Conservation (phyloP, 73 alveolate genomes). For the Uronychia setigera region DNA sequence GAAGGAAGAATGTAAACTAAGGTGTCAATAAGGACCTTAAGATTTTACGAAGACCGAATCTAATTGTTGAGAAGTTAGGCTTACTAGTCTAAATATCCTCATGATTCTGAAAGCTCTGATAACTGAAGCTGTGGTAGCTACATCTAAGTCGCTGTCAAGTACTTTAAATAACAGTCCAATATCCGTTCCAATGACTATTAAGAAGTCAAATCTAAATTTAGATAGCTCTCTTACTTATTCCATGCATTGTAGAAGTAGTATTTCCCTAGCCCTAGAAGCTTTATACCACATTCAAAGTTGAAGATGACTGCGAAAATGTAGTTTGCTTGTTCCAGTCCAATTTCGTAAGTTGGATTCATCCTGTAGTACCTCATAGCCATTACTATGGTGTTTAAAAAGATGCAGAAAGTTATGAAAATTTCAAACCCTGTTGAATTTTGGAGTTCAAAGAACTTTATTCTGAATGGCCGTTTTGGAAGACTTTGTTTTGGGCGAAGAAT, state of each 20-base stretch:
- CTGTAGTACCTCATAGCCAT: conserved; percentile 87
- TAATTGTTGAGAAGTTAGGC: background rate
- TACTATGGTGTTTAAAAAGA: conserved; percentile 76
- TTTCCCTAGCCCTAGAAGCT: conserved; percentile 15
- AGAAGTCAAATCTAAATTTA: conserved; percentile 4
- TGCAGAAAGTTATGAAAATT: conserved; percentile 33
- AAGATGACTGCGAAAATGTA: conserved; percentile 77
- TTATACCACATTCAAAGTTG: conserved; percentile 61
- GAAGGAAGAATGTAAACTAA: conserved; percentile 73
- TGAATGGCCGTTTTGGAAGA: background rate
- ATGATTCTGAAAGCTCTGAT: conserved; percentile 52
- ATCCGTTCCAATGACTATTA: conserved; percentile 11
- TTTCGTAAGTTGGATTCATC: conserved; percentile 42
- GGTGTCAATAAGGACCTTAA: conserved; percentile 16
- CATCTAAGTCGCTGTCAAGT: conserved; percentile 38
- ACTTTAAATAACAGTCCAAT: conserved; percentile 27
- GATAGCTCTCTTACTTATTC: background rate
- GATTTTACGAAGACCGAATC: conserved; percentile 3
- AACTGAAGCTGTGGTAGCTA: conserved; percentile 22
- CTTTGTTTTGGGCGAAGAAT: background rate
- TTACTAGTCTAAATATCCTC: conserved; percentile 38
- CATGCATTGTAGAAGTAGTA: background rate
- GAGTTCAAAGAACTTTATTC: background rate
- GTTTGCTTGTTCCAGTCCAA: conserved; percentile 62
- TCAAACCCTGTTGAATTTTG: conserved; percentile 16